Evolutionary conservation across 441 rosid genomes (phyloP).

Genomic region (Macaranga tanarius): DNA sequence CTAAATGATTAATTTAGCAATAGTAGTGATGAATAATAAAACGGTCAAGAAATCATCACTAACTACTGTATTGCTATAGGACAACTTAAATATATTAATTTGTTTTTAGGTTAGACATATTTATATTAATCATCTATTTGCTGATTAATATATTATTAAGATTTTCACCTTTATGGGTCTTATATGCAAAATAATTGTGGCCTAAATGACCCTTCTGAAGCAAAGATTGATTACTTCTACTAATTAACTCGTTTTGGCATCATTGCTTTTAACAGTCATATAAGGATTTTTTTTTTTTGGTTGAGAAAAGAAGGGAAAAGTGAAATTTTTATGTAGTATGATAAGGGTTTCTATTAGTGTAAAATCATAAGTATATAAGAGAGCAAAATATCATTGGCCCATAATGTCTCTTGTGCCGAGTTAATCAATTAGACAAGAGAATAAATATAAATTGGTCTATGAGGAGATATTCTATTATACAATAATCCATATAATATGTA

Average conservation of each 20-base stretch:
- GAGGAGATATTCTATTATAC: background rate
- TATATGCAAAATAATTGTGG: background rate
- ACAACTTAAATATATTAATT: background rate
- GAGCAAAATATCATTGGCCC: background rate
- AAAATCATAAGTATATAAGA: background rate
- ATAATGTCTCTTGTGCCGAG: background rate
- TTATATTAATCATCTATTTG: constrained; percentile 1
- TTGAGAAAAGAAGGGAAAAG: no score
- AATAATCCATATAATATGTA: background rate
- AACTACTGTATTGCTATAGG: background rate
- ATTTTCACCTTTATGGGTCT: background rate
- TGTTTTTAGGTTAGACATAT: background rate
- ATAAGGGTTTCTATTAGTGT: background rate
- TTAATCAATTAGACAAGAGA: background rate
- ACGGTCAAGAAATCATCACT: constrained; percentile 17
- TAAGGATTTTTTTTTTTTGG: background rate
- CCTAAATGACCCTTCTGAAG: background rate
- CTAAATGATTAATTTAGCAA: background rate
- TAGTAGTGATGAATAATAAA: background rate
- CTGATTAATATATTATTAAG: constrained; percentile 5
- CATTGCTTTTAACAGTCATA: background rate
- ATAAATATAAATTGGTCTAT: background rate
- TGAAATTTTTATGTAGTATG: background rate
- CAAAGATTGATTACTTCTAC: background rate
- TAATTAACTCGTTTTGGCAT: background rate